These are phyloP conservation scores for Hibiscus tridactylites DNA, from an alignment of 345 rosid genomes.

Conservation along the genomic window DNA sequence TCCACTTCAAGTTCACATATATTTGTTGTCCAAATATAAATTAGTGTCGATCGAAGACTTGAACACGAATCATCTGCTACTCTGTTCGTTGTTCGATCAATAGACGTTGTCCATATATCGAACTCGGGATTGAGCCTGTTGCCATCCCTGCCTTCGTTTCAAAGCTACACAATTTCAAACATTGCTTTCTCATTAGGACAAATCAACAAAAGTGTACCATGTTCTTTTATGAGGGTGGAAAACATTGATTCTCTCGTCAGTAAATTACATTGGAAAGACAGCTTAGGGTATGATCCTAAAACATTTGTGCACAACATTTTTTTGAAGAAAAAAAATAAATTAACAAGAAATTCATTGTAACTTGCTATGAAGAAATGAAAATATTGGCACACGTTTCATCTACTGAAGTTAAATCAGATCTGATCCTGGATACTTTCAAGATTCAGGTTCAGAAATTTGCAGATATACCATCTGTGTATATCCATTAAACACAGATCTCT, in stretches of 20 bases:
- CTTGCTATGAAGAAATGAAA: slow-evolving; percentile 3
- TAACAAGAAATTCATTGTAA: background rate
- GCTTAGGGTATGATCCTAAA: background rate
- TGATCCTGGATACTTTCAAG: slow-evolving; percentile 22
- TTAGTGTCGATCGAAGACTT: too few relatives aligned
- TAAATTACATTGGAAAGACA: background rate
- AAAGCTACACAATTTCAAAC: too few relatives aligned
- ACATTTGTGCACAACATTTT: background rate
- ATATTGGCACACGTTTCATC: background rate
- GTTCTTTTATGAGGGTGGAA: background rate
- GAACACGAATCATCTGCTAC: too few relatives aligned
- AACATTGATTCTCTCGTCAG: background rate
- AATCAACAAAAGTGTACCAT: too few relatives aligned
- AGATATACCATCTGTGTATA: slow-evolving; percentile 97
- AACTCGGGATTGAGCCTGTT: too few relatives aligned
- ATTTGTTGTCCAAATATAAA: too few relatives aligned
- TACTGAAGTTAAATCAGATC: background rate
- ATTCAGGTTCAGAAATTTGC: slow-evolving; percentile 58
- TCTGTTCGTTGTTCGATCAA: too few relatives aligned
- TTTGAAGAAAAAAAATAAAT: background rate
- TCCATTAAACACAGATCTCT: slow-evolving; percentile 78
- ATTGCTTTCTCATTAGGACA: too few relatives aligned
- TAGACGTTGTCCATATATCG: too few relatives aligned
- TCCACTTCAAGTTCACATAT: too few relatives aligned
- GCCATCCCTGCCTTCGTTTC: too few relatives aligned